Evolutionary conservation across 2,329 filamentous ascomycete species (phyloP), one percentile per base, ranked within the genome.

Genomic region (Hymenotorrendiella dingleyae): DNA sequence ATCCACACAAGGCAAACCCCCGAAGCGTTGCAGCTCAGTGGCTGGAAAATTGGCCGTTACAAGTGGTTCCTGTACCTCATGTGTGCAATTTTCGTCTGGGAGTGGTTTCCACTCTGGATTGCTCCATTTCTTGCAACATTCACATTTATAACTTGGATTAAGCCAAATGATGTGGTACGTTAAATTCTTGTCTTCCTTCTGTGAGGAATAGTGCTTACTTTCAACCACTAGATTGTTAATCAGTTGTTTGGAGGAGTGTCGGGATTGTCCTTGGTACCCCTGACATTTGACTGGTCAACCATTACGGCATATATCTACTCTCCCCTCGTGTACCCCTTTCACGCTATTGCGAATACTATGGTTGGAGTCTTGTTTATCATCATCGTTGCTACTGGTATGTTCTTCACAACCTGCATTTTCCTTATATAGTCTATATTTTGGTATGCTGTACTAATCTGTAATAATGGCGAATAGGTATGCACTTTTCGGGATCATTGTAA

Each of bases 281-380:
- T 88, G 23, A 86, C 82, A 0, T 86, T 88, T 56, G 84, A 88
- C 66, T 87, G 84, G 82, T 82, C 80, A 4, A 80, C 86, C 53
- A 73, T 86, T 40, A 72, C 54, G 4, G 46, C 45, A 17, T 53
- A 42, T 40, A 32, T 45, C 17, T 42, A 47, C 54, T 42, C 40
- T n/a, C 26, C 62, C 50, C 47, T 64, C 2, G 54, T 54, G 21
- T 56, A 54, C 6, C 62, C 62, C 1, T 60, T 57, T 29, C 73
- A 77, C 54, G 74, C 76, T 44, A 75, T 78, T 45, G 68, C 68
- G 53, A 80, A 80, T 48, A 73, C 73, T 17, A 56, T 76, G 16
- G 59, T 64, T 26, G 74, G 75, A 23, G 66, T 78, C 36, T 47
- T 78, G 21, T 79, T 80, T 57, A 85, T 78, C 57, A 71, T 85